These are phyloP conservation scores for Starmerella apis DNA, from an alignment of 805 yeast species.

Conservation along the genomic window DNA sequence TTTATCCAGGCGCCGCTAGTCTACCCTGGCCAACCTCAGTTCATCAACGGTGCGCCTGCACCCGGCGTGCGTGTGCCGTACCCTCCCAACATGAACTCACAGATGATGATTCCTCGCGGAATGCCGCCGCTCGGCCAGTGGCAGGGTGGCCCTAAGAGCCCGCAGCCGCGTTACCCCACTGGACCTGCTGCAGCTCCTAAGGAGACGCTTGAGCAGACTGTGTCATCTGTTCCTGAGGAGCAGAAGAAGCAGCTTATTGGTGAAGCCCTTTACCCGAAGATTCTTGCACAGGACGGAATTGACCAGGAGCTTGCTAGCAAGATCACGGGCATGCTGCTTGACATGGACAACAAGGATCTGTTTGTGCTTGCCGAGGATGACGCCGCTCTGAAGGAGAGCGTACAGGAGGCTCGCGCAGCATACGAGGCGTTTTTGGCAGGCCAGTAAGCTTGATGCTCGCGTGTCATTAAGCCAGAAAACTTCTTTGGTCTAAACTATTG, in stretches of 20 bases:
- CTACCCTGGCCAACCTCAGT: constrained; percentile 59
- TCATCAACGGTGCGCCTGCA: constrained; percentile 52
- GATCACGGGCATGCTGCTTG: constrained; percentile 97
- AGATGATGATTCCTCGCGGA: constrained; percentile 31
- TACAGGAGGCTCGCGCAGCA: constrained; percentile 89
- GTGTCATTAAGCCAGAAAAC: neutral
- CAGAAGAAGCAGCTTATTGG: constrained; percentile 97
- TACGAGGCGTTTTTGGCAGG: constrained; percentile 75
- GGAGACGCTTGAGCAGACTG: constrained; percentile 51
- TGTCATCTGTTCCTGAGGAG: constrained; percentile 54
- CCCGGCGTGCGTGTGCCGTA: constrained; percentile 53
- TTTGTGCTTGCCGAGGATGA: constrained; percentile 82
- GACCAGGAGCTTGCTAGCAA: constrained; percentile 96
- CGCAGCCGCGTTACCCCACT: constrained; percentile 26
- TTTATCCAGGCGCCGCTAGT: constrained; percentile 41
- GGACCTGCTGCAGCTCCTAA: constrained; percentile 25
- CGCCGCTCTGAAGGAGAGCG: constrained; percentile 76
- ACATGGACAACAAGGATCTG: constrained; percentile 85
- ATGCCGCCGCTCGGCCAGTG: constrained; percentile 34
- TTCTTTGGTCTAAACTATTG: neutral
- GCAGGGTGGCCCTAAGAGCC: constrained; percentile 21
- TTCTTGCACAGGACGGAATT: constrained; percentile 75
- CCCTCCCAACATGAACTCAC: constrained; percentile 28
- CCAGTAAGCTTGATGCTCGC: constrained; percentile 24
- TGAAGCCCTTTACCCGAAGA: constrained; percentile 91